Evolutionary conservation across 164 flowering plant species (phyloP).

Genomic region (Annona squamosa): DNA sequence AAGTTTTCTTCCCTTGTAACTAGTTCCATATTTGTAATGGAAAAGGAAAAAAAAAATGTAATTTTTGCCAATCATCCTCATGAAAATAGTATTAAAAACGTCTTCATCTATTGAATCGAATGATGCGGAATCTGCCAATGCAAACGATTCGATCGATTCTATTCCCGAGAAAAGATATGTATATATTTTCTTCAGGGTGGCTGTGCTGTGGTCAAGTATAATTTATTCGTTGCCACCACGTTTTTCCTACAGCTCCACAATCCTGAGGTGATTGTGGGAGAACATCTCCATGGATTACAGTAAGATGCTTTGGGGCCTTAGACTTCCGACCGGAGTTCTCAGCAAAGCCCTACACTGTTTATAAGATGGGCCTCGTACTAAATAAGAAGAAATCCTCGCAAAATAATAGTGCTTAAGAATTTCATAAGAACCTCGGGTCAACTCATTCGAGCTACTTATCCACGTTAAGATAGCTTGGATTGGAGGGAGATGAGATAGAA

Average conservation of each 20-base stretch:
- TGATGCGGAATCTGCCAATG: neutral
- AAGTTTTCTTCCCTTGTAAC: neutral
- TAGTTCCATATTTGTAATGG: conserved; percentile 5
- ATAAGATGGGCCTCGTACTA: neutral
- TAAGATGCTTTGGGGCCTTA: neutral
- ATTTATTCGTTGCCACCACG: neutral
- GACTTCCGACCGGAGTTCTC: neutral
- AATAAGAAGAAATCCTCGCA: neutral
- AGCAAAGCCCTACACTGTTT: neutral
- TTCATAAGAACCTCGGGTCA: too few relatives aligned
- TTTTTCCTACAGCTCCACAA: neutral
- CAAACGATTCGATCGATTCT: neutral
- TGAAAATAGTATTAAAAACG: neutral
- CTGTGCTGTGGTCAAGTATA: neutral
- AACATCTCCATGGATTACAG: neutral
- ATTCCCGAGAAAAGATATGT: neutral
- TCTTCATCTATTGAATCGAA: neutral
- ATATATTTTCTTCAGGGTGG: neutral
- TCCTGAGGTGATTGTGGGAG: neutral
- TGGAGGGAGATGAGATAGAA: too few relatives aligned
- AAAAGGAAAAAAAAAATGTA: neutral
- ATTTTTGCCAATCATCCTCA: conserved; percentile 1
- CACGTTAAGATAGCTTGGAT: too few relatives aligned
- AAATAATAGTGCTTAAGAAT: too few relatives aligned
- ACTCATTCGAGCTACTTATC: too few relatives aligned